These are phyloP conservation scores for Ganoderma lingzhi DNA, from an alignment of 1,284 basidiomycete species.

Conservation along the genomic window DNA sequence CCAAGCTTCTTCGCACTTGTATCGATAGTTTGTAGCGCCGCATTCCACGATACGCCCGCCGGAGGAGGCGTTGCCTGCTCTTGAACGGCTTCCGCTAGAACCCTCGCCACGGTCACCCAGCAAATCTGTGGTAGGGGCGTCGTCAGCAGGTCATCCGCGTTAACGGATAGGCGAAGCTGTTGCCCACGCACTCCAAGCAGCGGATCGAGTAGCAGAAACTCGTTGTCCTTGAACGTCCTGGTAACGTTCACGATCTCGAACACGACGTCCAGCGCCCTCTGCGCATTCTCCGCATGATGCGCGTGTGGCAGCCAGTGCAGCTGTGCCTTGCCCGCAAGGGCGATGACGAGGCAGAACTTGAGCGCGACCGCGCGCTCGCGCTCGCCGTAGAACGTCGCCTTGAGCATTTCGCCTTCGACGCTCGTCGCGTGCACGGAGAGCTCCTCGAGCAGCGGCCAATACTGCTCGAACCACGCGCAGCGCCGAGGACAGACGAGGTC, in stretches of 20 bases:
- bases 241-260: slow-evolving; percentile 36
- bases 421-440: slow-evolving; percentile 32
- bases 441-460: slow-evolving; percentile 39
- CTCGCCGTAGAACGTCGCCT: slow-evolving; percentile 33
- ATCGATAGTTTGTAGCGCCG: slow-evolving; percentile 27
- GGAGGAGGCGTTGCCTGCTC: slow-evolving; percentile 5
- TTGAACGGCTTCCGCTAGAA: slow-evolving; percentile 25
- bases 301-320: slow-evolving; percentile 34
- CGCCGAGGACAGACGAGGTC: slow-evolving; percentile 25
- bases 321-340: slow-evolving; percentile 36
- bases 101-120: slow-evolving; percentile 30
- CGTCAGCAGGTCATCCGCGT: background rate
- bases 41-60: slow-evolving; percentile 22
- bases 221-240: slow-evolving; percentile 35
- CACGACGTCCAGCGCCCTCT: slow-evolving; percentile 31
- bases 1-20: slow-evolving; percentile 28
- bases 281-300: slow-evolving; percentile 32
- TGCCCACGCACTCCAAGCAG: slow-evolving; percentile 34
- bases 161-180: background rate
- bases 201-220: slow-evolving; percentile 34
- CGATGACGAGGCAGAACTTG: slow-evolving; percentile 36
- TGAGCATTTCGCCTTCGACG: slow-evolving; percentile 35
- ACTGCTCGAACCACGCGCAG: slow-evolving; percentile 36
- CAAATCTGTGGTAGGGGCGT: slow-evolving; percentile 23
- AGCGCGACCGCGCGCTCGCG: slow-evolving; percentile 32